Conservation (phyloP, 257 asterid genomes). For the Solanum appendiculatum region DNA sequence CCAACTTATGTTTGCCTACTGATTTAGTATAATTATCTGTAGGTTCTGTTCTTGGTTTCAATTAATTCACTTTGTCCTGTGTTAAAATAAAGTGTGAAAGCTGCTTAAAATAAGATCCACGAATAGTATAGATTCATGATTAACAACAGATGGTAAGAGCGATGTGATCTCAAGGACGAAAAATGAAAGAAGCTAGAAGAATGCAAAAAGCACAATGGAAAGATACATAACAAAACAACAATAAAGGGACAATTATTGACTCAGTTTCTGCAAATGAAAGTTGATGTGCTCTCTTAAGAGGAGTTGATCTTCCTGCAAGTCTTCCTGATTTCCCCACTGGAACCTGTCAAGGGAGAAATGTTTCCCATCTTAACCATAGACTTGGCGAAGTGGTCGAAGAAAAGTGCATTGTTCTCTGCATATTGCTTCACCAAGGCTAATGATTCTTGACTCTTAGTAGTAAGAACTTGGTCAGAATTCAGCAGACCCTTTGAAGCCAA, state of each 20-base stretch:
- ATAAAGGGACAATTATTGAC: background rate
- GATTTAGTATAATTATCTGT: background rate
- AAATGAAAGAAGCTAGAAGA: background rate
- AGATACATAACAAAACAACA: background rate
- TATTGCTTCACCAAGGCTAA: constrained; percentile 56
- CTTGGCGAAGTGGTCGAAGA: constrained; percentile 70
- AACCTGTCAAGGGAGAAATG: constrained; percentile 74
- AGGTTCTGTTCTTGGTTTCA: background rate
- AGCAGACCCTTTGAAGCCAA: constrained; percentile 60
- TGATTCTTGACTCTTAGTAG: constrained; percentile 53
- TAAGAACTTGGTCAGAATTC: constrained; percentile 69
- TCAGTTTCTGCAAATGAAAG: background rate
- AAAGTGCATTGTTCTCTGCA: constrained; percentile 43
- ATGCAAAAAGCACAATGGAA: background rate
- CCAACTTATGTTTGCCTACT: background rate
- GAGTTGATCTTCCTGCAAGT: constrained; percentile 65
- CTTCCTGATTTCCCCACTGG: constrained; percentile 61
- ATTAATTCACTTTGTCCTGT: background rate
- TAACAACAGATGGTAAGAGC: background rate
- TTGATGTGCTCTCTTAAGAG: background rate
- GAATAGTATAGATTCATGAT: background rate
- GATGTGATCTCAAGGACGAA: background rate
- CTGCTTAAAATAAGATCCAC: background rate
- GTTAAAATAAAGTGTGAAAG: background rate
- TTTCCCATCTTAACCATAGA: constrained; percentile 88